Evolutionary conservation across 2,329 filamentous ascomycete species (phyloP).

Genomic region (Penicillium janthinellum): DNA sequence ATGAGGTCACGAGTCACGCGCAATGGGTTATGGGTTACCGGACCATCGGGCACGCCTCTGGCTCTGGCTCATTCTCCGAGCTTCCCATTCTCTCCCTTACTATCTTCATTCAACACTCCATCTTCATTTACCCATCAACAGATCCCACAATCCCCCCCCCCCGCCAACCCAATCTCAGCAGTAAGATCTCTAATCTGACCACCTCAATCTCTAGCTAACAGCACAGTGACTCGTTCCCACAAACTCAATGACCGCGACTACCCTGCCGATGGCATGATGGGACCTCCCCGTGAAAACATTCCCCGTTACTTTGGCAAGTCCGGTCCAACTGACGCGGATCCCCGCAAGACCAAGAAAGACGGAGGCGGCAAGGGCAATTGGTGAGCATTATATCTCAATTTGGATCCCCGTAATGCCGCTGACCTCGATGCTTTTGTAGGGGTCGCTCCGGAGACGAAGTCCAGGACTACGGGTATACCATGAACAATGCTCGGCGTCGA

Average conservation of each 20-base stretch:
- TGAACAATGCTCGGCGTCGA: conserved; percentile 83
- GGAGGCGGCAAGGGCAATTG: conserved; percentile 92
- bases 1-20: conserved; percentile 28
- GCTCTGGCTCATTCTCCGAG: background rate
- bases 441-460: conserved; percentile 81
- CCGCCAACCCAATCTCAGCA: background rate
- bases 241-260: conserved; percentile 95
- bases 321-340: conserved; percentile 77
- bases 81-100: background rate
- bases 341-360: conserved; percentile 96
- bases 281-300: conserved; percentile 66
- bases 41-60: background rate
- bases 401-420: conserved; percentile 2
- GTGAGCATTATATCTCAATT: conserved; percentile 55
- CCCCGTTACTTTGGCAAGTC: conserved; percentile 93
- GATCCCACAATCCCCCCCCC: background rate
- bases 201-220: conserved; percentile 3
- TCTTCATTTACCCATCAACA: background rate
- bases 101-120: background rate
- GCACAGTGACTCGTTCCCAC: conserved; percentile 91
- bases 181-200: background rate
- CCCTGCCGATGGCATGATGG: conserved; percentile 71
- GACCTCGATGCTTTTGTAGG: conserved; percentile 54
- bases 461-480: conserved; percentile 79
- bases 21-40: background rate